Percentiles rank a stretch among this genome's conserved stretches.
Evolutionary conservation across 1,284 basidiomycete genomes (phyloP).

Genomic region (Apiotrichum sp.): DNA sequence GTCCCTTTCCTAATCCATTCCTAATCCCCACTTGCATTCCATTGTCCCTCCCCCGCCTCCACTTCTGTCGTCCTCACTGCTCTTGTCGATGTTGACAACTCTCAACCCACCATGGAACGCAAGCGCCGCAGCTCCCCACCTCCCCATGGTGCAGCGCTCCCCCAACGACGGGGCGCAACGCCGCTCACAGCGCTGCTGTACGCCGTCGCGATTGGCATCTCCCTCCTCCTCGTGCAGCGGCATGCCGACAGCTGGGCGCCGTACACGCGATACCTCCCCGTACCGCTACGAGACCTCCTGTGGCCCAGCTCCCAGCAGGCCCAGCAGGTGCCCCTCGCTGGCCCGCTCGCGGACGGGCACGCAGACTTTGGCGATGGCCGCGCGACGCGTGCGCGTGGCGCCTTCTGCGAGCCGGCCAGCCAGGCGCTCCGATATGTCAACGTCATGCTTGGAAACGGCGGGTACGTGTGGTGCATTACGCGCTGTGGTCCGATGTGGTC

Average conservation of each 20-base stretch:
- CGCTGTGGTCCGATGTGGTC: too few species aligned
- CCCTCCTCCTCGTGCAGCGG: neutral
- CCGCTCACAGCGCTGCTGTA: neutral
- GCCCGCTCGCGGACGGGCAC: conserved; percentile 20
- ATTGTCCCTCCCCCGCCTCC: too few species aligned
- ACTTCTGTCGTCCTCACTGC: too few species aligned
- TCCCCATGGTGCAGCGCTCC: neutral
- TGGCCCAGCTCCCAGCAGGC: neutral
- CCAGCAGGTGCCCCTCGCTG: neutral
- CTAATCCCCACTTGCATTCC: too few species aligned
- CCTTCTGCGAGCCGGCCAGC: conserved; percentile 22
- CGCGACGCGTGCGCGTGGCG: conserved; percentile 6
- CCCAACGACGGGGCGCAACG: neutral
- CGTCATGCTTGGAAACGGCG: conserved; percentile 37
- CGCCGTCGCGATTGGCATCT: neutral
- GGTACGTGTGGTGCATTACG: conserved; percentile 20
- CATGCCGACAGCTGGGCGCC: neutral
- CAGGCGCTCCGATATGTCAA: conserved; percentile 30
- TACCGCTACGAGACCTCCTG: too few species aligned
- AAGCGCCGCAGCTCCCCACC: conserved; percentile 1
- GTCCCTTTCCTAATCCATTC: too few species aligned
- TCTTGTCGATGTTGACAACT: too few species aligned
- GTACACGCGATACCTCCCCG: neutral
- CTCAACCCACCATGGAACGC: neutral
- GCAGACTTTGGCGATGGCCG: conserved; percentile 37